Conservation (phyloP, 169 alveolate species). For the Toxoplasma gondii region DNA sequence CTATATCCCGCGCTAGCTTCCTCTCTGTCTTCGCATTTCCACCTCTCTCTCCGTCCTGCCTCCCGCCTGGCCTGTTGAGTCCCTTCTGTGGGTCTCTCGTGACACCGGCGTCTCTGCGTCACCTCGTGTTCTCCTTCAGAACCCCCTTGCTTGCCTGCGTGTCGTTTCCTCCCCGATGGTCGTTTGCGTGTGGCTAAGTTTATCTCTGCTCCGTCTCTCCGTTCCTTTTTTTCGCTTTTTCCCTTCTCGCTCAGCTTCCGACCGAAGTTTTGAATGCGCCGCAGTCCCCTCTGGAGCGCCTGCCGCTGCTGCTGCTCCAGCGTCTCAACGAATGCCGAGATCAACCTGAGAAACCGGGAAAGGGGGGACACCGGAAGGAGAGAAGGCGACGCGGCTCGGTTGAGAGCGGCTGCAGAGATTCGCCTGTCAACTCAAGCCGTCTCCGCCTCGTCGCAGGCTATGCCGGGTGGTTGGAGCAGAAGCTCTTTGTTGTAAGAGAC, state of each 20-base stretch:
- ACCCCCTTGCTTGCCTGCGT: too few relatives aligned
- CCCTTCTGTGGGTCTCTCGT: too few relatives aligned
- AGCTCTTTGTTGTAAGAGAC: neutral
- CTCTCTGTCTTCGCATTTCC: too few relatives aligned
- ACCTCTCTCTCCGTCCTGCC: too few relatives aligned
- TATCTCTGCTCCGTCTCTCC: too few relatives aligned
- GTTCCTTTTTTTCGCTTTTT: too few relatives aligned
- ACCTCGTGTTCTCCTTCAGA: too few relatives aligned
- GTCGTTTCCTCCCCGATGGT: too few relatives aligned
- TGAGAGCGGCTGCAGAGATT: neutral
- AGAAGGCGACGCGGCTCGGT: neutral
- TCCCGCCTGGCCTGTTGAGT: too few relatives aligned
- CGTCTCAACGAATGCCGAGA: neutral
- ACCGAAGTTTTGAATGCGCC: neutral
- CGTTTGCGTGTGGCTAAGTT: too few relatives aligned
- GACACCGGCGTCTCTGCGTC: too few relatives aligned
- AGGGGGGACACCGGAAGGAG: neutral
- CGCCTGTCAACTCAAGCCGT: neutral
- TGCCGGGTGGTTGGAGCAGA: neutral
- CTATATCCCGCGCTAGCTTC: too few relatives aligned
- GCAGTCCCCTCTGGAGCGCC: neutral
- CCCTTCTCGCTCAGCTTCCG: neutral
- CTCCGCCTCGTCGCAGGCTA: constrained; percentile 3
- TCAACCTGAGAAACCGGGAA: neutral
- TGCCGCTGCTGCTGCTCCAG: neutral